phyloP scores from a whole-genome alignment of 73 alveolate species.

The Paramecium primaurelia region DNA sequence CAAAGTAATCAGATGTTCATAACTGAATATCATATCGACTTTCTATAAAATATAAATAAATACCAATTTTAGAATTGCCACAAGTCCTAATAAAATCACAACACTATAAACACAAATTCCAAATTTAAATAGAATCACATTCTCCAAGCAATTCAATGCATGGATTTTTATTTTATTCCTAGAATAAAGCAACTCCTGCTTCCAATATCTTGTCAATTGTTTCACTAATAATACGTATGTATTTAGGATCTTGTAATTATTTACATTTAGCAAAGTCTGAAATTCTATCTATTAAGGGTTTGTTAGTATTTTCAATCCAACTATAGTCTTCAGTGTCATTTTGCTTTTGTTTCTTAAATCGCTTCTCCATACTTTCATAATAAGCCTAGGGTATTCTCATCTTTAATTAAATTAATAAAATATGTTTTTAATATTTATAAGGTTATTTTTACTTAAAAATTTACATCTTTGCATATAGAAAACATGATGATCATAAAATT shows the following conservation, averaged over 20 bases:
- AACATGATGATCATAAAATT: background rate
- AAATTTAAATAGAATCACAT: background rate
- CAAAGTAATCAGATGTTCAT: background rate
- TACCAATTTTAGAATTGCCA: background rate
- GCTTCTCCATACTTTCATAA: background rate
- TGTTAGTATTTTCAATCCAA: background rate
- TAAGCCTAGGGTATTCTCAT: slow-evolving; percentile 27
- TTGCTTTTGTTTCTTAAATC: background rate
- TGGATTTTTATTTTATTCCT: background rate
- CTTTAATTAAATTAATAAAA: background rate
- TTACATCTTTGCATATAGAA: background rate
- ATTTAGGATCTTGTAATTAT: background rate
- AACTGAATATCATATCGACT: slow-evolving; percentile 21
- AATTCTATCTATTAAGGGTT: background rate
- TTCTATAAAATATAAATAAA: background rate
- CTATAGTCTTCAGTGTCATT: background rate
- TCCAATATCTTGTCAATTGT: background rate
- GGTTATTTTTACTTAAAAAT: background rate
- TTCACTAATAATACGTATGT: background rate
- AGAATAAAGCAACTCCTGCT: background rate
- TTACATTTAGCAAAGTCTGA: background rate
- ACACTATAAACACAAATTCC: slow-evolving; percentile 9
- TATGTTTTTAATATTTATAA: background rate
- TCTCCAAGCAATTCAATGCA: background rate
- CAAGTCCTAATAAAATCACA: background rate